Evolutionary conservation across 2,329 filamentous ascomycete genomes (phyloP), one percentile per base, ranked within the genome.

Genomic region (Thielaviopsis ethacetica): DNA sequence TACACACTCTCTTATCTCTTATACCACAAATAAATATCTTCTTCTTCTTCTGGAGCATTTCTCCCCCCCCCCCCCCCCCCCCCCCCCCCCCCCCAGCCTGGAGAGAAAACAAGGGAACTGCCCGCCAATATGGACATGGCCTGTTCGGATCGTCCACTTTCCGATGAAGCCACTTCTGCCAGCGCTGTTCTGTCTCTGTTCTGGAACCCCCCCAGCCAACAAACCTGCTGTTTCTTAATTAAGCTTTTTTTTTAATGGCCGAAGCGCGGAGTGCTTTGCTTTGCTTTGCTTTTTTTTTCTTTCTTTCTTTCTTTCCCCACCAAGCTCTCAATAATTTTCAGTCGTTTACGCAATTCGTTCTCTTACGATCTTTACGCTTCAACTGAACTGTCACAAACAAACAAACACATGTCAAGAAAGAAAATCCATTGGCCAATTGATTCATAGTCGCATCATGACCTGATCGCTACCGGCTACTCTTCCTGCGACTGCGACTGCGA

Each of bases 91-190:
- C n/a, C n/a, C n/a, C n/a, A n/a, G 30, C 10, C 30, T 34, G 38
- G n/a, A 21, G 44, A 49, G 21, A 55, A 53, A 49, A 56, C 49
- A 19, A 7, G 44, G n/a, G 21, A 44, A 44, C 17, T 15, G n/a
- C 17, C n/a, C 13, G 13, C 38, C 38, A 44, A n/a, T n/a, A n/a
- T n/a, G n/a, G n/a, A n/a, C n/a, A 44, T 44, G 7, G 38, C 17
- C 44, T 21, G 19, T 56, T 51, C 55, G 55, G 55, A 34, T 57
- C 26, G 55, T 34, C 55, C 12, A 38, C 26, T n/a, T 50, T 57
- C 55, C 55, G 55, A 57, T 57, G 26, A 49, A 22, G 54, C 54
- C 41, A 56, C 47, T 49, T 38, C 17, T 17, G 38, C 22, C 26
- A 9, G 12, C 10, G 22, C 5, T 30, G 21, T 9, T 53, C 24